phyloP scores from a whole-genome alignment of 2,329 filamentous ascomycete species.

The Volutella citrinella region DNA sequence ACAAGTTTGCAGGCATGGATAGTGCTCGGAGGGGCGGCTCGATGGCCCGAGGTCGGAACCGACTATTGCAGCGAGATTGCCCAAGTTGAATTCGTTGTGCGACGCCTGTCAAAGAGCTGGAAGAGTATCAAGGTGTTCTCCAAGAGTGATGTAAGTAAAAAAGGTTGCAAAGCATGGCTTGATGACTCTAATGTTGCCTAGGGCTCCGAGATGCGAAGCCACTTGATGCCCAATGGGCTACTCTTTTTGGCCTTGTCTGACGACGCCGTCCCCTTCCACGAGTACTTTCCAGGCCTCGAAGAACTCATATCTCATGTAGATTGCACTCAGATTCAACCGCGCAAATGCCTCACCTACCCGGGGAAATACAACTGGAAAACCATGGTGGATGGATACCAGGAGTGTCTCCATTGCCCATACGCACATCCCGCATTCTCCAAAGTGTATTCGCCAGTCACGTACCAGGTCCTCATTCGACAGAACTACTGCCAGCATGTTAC shows the following conservation, averaged over 20 bases:
- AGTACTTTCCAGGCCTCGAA: constrained; percentile 52
- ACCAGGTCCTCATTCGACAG: constrained; percentile 50
- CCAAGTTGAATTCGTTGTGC: constrained; percentile 14
- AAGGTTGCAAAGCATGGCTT: too few species aligned
- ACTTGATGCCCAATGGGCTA: constrained; percentile 48
- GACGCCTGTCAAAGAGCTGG: too few species aligned
- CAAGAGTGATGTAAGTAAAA: too few species aligned
- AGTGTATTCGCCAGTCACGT: constrained; percentile 53
- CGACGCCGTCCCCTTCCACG: constrained; percentile 46
- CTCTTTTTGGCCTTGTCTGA: constrained; percentile 48
- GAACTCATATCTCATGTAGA: constrained; percentile 46
- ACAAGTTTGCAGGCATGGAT: constrained; percentile 10
- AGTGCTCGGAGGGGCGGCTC: constrained; percentile 8
- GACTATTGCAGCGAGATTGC: constrained; percentile 10
- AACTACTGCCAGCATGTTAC: constrained; percentile 57
- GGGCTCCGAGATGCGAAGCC: constrained; percentile 13
- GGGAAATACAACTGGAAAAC: constrained; percentile 47
- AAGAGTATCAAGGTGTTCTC: too few species aligned
- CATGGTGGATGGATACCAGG: constrained; percentile 26
- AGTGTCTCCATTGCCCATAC: constrained; percentile 58
- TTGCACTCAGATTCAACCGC: constrained; percentile 50
- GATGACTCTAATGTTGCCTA: too few species aligned
- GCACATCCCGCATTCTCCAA: constrained; percentile 55
- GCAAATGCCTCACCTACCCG: constrained; percentile 51
- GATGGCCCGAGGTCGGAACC: constrained; percentile 11